phyloP scores from a whole-genome alignment of 1,139 yeast species.

The Hemisphaericaspora xylanilytica region DNA sequence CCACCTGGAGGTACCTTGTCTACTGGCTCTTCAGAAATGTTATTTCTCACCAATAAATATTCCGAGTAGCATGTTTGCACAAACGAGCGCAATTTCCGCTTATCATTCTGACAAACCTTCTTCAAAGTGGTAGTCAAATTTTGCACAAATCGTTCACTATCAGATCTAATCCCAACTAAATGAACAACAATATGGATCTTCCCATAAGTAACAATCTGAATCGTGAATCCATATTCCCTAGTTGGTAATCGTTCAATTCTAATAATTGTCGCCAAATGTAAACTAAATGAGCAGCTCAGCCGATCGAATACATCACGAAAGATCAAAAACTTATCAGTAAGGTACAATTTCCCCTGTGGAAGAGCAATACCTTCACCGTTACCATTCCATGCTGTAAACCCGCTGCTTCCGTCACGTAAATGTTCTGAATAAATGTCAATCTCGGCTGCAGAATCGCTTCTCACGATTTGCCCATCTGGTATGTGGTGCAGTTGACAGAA shows the following conservation, averaged over 20 bases:
- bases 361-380: slow-evolving; percentile 15
- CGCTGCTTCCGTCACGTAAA: slow-evolving; percentile 22
- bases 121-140: slow-evolving; percentile 60
- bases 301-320: slow-evolving; percentile 71
- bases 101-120: slow-evolving; percentile 57
- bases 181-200: slow-evolving; percentile 64
- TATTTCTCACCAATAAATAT: slow-evolving; percentile 66
- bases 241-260: slow-evolving; percentile 85
- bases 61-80: slow-evolving; percentile 80
- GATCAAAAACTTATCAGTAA: slow-evolving; percentile 73
- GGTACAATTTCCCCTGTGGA: slow-evolving; percentile 59
- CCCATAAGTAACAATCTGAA: slow-evolving; percentile 68
- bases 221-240: slow-evolving; percentile 73
- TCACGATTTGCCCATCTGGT: slow-evolving; percentile 66
- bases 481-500: slow-evolving; percentile 65
- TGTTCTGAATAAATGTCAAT: slow-evolving; percentile 49
- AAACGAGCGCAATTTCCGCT: slow-evolving; percentile 64
- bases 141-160: slow-evolving; percentile 78
- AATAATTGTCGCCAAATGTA: slow-evolving; percentile 77
- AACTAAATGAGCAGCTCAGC: slow-evolving; percentile 61
- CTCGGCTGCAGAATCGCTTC: slow-evolving; percentile 71
- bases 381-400: slow-evolving; percentile 10
- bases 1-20: slow-evolving; percentile 76
- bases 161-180: slow-evolving; percentile 74
- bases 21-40: slow-evolving; percentile 42